These are phyloP conservation scores for Yamadazyma ubonensis DNA, from an alignment of 805 yeast genomes.

Conservation along the genomic window DNA sequence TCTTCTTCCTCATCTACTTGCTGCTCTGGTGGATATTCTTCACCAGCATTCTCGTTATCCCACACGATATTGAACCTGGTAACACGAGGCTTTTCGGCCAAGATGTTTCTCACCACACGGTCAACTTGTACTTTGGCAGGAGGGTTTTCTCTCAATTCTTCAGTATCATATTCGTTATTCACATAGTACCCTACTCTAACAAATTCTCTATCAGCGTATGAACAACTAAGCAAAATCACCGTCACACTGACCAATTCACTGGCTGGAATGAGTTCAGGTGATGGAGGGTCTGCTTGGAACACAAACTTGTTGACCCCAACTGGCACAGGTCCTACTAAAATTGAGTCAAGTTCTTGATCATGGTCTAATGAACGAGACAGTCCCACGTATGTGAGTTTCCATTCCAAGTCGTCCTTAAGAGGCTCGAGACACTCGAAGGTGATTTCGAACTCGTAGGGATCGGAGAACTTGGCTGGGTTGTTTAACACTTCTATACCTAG, in stretches of 20 bases:
- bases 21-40: slow-evolving; percentile 78
- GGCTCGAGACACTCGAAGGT: slow-evolving; percentile 97
- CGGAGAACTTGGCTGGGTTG: slow-evolving; percentile 92
- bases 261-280: slow-evolving; percentile 94
- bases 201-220: slow-evolving; percentile 90
- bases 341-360: slow-evolving; percentile 94
- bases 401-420: slow-evolving; percentile 86
- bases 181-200: slow-evolving; percentile 98
- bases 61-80: slow-evolving; percentile 96
- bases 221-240: slow-evolving; percentile 87
- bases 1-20: slow-evolving; percentile 63
- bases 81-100: slow-evolving; percentile 97
- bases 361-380: slow-evolving; percentile 92
- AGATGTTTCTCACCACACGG: slow-evolving; percentile 87
- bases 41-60: slow-evolving; percentile 73
- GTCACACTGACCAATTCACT: slow-evolving; percentile 94
- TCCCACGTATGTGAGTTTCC: slow-evolving; percentile 97
- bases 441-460: slow-evolving; percentile 93
- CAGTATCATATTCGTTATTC: slow-evolving; percentile 92
- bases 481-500: slow-evolving; percentile 88
- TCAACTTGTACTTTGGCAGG: slow-evolving; percentile 92
- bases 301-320: slow-evolving; percentile 94
- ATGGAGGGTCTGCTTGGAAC: slow-evolving; percentile 94
- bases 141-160: slow-evolving; percentile 89
- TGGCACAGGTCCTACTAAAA: slow-evolving; percentile 98